A percentile compares a stretch with the other conserved stretches of the same genome.
Evolutionary conservation across 1,284 basidiomycete genomes (phyloP).

Genomic region (Boletus sp.): DNA sequence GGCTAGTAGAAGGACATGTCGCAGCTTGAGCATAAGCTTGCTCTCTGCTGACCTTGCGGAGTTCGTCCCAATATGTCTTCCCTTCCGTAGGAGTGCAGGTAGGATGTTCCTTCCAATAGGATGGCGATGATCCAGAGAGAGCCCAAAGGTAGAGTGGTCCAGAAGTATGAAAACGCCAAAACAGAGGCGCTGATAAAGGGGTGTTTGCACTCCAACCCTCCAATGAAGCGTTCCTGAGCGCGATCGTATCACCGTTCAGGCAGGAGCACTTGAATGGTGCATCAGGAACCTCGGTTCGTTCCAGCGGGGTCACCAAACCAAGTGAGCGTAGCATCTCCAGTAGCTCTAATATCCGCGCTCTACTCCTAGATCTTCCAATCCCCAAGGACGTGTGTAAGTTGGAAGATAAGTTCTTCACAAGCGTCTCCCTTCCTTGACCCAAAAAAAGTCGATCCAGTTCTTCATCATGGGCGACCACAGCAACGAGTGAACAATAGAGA

Average conservation of each 20-base stretch:
- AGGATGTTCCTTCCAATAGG: conserved; percentile 49
- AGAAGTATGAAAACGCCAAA: conserved; percentile 56
- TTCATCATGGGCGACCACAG: conserved; percentile 48
- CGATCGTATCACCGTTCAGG: conserved; percentile 38
- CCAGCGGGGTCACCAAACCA: conserved; percentile 53
- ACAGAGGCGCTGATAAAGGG: conserved; percentile 46
- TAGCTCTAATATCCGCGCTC: conserved; percentile 55
- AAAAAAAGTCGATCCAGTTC: conserved; percentile 49
- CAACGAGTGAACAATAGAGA: conserved; percentile 57
- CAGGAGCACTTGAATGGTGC: conserved; percentile 44
- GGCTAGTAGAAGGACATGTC: conserved; percentile 17
- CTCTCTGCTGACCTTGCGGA: conserved; percentile 45
- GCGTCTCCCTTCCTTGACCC: conserved; percentile 43
- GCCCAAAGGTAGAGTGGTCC: conserved; percentile 59
- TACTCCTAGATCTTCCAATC: conserved; percentile 52
- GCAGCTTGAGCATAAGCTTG: conserved; percentile 24
- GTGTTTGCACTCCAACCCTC: conserved; percentile 44
- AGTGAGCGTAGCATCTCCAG: conserved; percentile 54
- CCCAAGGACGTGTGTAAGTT: conserved; percentile 48
- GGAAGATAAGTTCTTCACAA: conserved; percentile 48
- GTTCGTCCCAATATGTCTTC: conserved; percentile 52
- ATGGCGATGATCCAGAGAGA: conserved; percentile 46
- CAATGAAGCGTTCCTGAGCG: conserved; percentile 44
- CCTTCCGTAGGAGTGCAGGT: conserved; percentile 39
- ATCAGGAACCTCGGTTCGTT: conserved; percentile 37